Percentiles rank a stretch among this genome's conserved stretches.
phyloP scores from a whole-genome alignment of 352 stramenopile species.

The Phytophthora vignae region DNA sequence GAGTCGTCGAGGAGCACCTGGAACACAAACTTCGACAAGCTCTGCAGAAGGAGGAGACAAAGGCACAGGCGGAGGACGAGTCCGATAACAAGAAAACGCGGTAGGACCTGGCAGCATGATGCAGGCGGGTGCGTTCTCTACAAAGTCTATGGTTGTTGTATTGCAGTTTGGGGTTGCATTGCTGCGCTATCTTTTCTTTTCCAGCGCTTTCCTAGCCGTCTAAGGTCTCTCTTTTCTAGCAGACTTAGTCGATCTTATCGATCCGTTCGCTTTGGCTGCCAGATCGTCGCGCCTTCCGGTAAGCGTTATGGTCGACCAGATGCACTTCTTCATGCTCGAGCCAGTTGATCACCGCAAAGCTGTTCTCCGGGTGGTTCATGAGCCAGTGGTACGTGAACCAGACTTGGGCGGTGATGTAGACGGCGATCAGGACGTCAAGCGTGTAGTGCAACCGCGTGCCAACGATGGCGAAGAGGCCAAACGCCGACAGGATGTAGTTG shows the following conservation, averaged over 20 bases:
- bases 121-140: conserved; percentile 18
- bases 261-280: conserved; percentile 41
- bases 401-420: conserved; percentile 88
- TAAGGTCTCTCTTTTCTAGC: background rate
- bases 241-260: conserved; percentile 35
- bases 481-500: conserved; percentile 68
- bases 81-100: conserved; percentile 48
- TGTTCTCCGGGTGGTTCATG: conserved; percentile 61
- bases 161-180: conserved; percentile 17
- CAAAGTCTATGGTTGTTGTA: conserved; percentile 33
- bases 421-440: conserved; percentile 86
- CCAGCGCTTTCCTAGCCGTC: conserved; percentile 1
- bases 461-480: conserved; percentile 86
- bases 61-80: conserved; percentile 5
- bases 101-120: conserved; percentile 15
- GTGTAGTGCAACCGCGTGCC: conserved; percentile 90
- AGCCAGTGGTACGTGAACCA: conserved; percentile 91
- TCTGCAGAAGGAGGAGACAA: conserved; percentile 29
- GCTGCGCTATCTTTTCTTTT: background rate
- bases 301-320: conserved; percentile 82
- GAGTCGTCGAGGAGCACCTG: conserved; percentile 70
- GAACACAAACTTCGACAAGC: conserved; percentile 43
- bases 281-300: conserved; percentile 75
- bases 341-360: conserved; percentile 79
- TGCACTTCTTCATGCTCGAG: conserved; percentile 85